Conservation (phyloP, 805 yeast species). For the Maudiozyma pseudohumilis region DNA sequence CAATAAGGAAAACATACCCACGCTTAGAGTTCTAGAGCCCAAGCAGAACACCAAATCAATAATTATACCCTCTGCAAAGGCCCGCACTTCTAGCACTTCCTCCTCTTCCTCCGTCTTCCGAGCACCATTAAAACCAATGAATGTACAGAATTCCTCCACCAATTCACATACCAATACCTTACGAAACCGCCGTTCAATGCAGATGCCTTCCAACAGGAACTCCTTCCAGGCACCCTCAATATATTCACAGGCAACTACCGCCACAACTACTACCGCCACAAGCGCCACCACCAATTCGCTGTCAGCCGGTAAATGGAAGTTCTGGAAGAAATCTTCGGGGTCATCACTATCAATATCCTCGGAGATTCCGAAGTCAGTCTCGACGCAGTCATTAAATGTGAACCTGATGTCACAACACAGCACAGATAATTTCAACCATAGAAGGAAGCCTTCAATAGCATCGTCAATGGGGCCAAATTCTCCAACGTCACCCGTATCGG, state of each 20-base stretch:
- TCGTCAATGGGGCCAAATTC: not conserved
- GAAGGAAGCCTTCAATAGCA: not conserved
- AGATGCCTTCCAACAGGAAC: not conserved
- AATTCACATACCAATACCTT: too few species aligned
- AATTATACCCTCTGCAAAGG: conserved; percentile 1
- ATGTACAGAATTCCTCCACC: conserved; percentile 4
- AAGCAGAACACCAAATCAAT: not conserved
- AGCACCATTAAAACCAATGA: conserved; percentile 11
- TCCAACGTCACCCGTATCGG: not conserved
- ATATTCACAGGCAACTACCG: conserved; percentile 10
- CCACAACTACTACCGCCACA: conserved; percentile 9
- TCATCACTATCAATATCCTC: too few species aligned
- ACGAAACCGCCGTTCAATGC: conserved; percentile 1
- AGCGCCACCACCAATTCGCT: conserved; percentile 18
- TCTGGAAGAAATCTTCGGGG: conserved; percentile 25
- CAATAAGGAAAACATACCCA: conserved; percentile 12
- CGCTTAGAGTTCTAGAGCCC: not conserved
- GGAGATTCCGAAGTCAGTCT: not conserved
- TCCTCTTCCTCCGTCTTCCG: conserved; percentile 5
- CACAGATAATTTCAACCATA: not conserved
- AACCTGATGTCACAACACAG: not conserved
- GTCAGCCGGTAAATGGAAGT: conserved; percentile 25
- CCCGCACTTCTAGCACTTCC: not conserved
- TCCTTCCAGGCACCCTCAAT: not conserved
- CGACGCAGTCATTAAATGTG: not conserved